phyloP scores from a whole-genome alignment of 306 rosid species.

The Cucumis hystrix region DNA sequence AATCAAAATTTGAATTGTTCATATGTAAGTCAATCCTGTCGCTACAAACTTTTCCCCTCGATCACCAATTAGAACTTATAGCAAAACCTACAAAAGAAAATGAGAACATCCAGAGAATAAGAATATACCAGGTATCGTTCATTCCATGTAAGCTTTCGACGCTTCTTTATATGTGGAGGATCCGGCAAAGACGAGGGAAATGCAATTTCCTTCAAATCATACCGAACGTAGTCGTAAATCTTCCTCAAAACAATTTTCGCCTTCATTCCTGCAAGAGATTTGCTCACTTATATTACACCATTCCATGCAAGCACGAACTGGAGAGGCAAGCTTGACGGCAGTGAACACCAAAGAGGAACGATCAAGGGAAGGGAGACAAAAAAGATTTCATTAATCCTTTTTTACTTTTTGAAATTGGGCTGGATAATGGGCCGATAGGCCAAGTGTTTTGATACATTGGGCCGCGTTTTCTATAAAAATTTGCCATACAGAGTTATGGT shows the following conservation, averaged over 20 bases:
- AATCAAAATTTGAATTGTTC: not conserved
- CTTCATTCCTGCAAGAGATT: conserved; percentile 32
- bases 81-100: conserved; percentile 10
- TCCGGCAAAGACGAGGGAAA: conserved; percentile 84
- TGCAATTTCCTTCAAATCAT: conserved; percentile 81
- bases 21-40: not conserved
- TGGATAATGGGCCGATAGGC: no score
- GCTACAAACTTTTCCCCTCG: not conserved
- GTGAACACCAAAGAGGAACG: no score
- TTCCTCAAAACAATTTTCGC: conserved; percentile 57
- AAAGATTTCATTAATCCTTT: no score
- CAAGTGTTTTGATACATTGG: no score
- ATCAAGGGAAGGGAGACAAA: no score
- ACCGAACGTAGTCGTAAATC: conserved; percentile 47
- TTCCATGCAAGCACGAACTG: not conserved
- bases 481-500: no score
- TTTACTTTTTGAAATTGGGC: no score
- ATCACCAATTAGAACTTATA: not conserved
- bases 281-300: not conserved
- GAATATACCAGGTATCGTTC: conserved; percentile 44
- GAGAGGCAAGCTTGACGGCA: no score
- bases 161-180: conserved; percentile 64
- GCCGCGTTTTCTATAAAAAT: no score
- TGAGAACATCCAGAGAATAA: not conserved
- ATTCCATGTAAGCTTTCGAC: conserved; percentile 51